Base-by-base conservation (phyloP, 208 protist species). In the Leptomonas seymouri region DNA sequence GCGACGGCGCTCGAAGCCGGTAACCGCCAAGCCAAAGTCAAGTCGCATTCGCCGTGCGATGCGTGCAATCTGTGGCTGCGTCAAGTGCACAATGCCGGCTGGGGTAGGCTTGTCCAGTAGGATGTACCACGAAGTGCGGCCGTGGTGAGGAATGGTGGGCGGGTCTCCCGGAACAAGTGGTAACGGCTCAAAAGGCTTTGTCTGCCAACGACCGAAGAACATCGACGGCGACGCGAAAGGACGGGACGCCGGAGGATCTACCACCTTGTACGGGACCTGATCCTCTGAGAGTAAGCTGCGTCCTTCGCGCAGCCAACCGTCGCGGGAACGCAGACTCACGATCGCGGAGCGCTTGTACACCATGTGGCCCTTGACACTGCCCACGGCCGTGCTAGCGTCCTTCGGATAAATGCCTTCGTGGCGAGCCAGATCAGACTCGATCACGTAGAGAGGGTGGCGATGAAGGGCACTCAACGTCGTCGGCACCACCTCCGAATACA, bases 261-360 rank as follows among this genome's bases (percentile, higher is more conserved):
- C 83, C 12, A 81, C 49, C 76, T 97, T 97, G 78, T 95, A 97
- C 31, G 93, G 74, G 28, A 25, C 31, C 46, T 84, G 78, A 21
- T 90, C 87, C 42, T 87, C 88, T 42, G 66, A 69, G 36, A 80
- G 4, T n/a, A 97, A 31, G 50, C 80, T 87, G 14, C 90, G 87
- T 16, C 89, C 85, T 49, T 87, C 86, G 25, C 90, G 89, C 64
- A 97, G 75, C 90, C 93, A 97, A 34, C 93, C 93, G 58, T 97
- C 93, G 11, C 88, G 83, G 23, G 87, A 93, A 12, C 93, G 84
- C 44, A 97, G 61, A 54, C 75, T 82, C 7, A 93, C 88, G 36
- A 97, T 80, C 4, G 90, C 90, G 49, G 86, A 91, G 59, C 88
- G 82, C 71, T 97, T 97, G 79, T 93, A 97, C 51, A 97, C 93